Base-by-base conservation (phyloP, 2,329 filamentous ascomycete genomes). In the Elsinoe necatrix region DNA sequence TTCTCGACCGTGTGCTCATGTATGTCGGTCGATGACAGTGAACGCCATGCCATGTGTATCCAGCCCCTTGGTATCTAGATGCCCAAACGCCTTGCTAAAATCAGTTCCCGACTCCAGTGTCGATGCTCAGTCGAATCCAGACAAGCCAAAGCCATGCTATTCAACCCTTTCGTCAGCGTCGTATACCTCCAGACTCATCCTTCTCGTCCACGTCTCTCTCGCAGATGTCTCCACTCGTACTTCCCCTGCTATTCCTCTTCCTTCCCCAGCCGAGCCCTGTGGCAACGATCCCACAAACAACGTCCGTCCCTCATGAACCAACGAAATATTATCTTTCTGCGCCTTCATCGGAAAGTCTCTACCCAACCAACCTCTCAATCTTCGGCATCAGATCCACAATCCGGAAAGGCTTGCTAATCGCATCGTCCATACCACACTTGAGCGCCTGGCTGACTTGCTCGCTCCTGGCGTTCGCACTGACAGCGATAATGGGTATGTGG, bases 391-490 rank as follows among this genome's bases (percentile, higher is more conserved):
- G 37, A 55, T 63, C 60, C 23, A 51, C 59, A 14, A 63, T 61
- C 12, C 61, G 54, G 45, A 64, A 63, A 1, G 59, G 59, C 43
- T 60, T 60, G 12, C 51, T 58, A 4, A 60, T 55, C 8, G 58
- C 54, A 43, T 60, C 59, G 29, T 60, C 84, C 73, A 91, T 89
- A 35, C 87, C 87, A 23, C 85, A 85, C 57, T 80, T 76, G 65
- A 87, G 80, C 56, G 87, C 86, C 61, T 80, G 83, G 62, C 80
- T 77, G 59, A 89, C 84, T 69, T 91, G 86, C 73, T 88, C 85
- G 3, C 80, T 78, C 66, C 87, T 76, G 16, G 57, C 59, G 34
- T 60, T 60, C n/a, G 59, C 59, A 14, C 41, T 56, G 23, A 59
- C 54, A 1, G 57, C 57, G 21, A 60, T 56, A n/a, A 60, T 54